Base-by-base conservation (phyloP, 2,329 filamentous ascomycete species). In the Aspergillus alliaceus region DNA sequence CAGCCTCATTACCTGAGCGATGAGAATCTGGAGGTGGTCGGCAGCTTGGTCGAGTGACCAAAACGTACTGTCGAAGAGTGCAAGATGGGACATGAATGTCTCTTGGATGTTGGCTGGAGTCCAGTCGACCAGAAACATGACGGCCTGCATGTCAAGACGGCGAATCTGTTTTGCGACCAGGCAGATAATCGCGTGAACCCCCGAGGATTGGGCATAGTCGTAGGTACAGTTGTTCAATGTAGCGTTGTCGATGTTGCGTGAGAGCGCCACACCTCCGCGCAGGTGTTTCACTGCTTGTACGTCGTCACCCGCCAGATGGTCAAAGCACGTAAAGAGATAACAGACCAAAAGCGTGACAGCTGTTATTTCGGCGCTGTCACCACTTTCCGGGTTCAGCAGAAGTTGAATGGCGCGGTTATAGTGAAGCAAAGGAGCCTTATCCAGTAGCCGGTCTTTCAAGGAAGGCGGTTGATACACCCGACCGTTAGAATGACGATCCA, bases 261-360 rank as follows among this genome's bases (percentile, higher is more conserved):
- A 66, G 35, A 76, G 69, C 50, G 67, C 66, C 29, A 74, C 68
- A 37, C 73, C 74, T 55, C 67, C 61, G 31, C 60, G 69, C n/a
- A 77, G 59, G 55, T 77, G 74, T 54, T 67, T 71, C 24, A 71
- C 51, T 60, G 72, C 72, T 63, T 75, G 72, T 50, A 68, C 60
- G 53, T 73, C 51, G 59, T 73, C 69, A 31, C 72, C 71, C 6
- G 66, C 66, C 34, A 76, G 67, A 51, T 74, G 64, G 56, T 76
- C 74, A 58, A 74, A 73, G 64, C 73, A 75, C 59, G 63, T 72
- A 61, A 77, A 75, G 31, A 77, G 72, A 63, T 76, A 76, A 61
- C 73, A 77, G 46, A 73, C 70, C 58, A 77, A 56, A 46, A 77
- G 69, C 4, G 72, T 74, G 53, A 74, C 57, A 35, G 66, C 68